phyloP scores from a whole-genome alignment of 2,329 filamentous ascomycete species.

The Beauveria asiatica region DNA sequence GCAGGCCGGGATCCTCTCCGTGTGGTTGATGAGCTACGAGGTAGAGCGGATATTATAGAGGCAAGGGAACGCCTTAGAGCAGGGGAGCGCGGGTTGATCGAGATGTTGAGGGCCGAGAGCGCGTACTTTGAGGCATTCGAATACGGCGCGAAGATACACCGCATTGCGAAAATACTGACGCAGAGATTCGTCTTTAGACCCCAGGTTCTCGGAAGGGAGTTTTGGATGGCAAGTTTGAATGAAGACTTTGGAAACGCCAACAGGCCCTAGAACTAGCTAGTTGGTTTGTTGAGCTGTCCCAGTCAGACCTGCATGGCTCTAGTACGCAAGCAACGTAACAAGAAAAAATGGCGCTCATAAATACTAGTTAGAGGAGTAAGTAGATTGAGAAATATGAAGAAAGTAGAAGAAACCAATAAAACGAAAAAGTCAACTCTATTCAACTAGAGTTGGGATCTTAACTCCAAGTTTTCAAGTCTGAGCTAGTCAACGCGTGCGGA shows the following conservation, averaged over 20 bases:
- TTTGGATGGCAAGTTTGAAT: not conserved
- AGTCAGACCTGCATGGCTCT: too few relatives aligned
- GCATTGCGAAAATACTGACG: not conserved
- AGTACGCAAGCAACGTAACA: too few relatives aligned
- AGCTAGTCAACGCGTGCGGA: too few relatives aligned
- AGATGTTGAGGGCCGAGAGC: not conserved
- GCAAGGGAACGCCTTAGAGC: not conserved
- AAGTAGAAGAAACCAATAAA: too few relatives aligned
- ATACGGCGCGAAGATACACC: not conserved
- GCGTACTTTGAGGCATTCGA: not conserved
- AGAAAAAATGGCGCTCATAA: too few relatives aligned
- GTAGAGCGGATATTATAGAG: not conserved
- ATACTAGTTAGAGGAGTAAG: too few relatives aligned
- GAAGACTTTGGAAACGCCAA: not conserved
- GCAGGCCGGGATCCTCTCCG: not conserved
- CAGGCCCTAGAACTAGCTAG: too few relatives aligned
- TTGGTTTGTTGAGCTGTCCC: too few relatives aligned
- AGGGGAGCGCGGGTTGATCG: not conserved
- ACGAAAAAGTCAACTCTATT: too few relatives aligned
- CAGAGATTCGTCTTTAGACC: not conserved
- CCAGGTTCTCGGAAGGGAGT: not conserved
- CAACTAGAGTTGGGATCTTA: too few relatives aligned
- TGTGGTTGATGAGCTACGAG: not conserved
- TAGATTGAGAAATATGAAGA: too few relatives aligned
- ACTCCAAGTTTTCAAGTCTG: too few relatives aligned